phyloP scores from a whole-genome alignment of 352 stramenopile genomes.

The Globisporangium middletonii region DNA sequence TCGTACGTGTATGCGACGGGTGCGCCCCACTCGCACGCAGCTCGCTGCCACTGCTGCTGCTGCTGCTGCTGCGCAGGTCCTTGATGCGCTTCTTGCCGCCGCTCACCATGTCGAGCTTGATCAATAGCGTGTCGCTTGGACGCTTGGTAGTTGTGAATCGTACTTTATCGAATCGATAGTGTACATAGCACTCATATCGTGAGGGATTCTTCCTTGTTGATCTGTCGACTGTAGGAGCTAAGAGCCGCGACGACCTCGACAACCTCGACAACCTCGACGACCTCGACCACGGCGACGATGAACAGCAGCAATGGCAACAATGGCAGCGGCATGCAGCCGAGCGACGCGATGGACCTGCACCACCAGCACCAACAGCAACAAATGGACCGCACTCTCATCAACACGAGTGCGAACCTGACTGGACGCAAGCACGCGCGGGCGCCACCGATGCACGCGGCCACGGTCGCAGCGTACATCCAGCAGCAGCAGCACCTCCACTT shows the following conservation, averaged over 20 bases:
- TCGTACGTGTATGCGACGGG: constrained; percentile 25
- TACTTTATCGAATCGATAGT: background rate
- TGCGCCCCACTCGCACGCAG: constrained; percentile 8
- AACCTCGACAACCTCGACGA: background rate
- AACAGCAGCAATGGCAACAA: background rate
- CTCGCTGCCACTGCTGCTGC: constrained; percentile 8
- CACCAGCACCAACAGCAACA: constrained; percentile 5
- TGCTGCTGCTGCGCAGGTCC: constrained; percentile 14
- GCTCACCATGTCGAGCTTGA: constrained; percentile 45
- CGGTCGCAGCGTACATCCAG: background rate
- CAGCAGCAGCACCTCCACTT: constrained; percentile 3
- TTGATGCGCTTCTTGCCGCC: constrained; percentile 42
- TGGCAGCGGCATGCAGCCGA: background rate
- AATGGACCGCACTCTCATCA: constrained; percentile 1
- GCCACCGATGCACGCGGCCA: background rate
- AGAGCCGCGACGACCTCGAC: no score
- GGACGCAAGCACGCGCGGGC: constrained; percentile 19
- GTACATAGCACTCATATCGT: no score
- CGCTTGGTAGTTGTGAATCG: background rate
- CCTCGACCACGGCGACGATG: background rate
- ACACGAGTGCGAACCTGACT: background rate
- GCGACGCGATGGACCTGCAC: constrained; percentile 4
- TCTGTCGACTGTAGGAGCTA: no score
- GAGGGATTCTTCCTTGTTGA: no score
- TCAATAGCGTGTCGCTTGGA: no score